A percentile compares a stretch with the other conserved stretches of the same genome.
These are phyloP conservation scores for Ophiosphaerella korrae DNA, from an alignment of 2,329 filamentous ascomycete genomes.

Conservation along the genomic window DNA sequence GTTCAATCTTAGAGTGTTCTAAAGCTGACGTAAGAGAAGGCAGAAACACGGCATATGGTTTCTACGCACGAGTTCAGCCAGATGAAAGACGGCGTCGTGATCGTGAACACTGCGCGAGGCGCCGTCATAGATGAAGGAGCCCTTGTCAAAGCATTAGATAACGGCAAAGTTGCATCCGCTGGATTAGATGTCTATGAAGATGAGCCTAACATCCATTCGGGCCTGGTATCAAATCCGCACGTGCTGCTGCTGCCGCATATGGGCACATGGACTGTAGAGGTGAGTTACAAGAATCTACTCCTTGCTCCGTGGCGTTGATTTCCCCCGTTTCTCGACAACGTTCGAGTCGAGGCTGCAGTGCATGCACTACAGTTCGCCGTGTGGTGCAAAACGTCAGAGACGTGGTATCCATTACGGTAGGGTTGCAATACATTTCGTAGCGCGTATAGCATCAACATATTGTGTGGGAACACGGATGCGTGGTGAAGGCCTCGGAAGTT, in stretches of 20 bases:
- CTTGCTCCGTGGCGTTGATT: neutral
- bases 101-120: constrained; percentile 83
- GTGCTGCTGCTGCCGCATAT: constrained; percentile 82
- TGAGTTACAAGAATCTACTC: constrained; percentile 14
- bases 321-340: neutral
- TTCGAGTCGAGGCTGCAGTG: neutral
- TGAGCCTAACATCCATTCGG: constrained; percentile 76
- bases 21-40: constrained; percentile 31
- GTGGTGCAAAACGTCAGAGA: neutral
- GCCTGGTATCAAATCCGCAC: constrained; percentile 70
- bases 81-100: constrained; percentile 78
- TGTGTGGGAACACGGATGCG: constrained; percentile 8
- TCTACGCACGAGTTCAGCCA: constrained; percentile 70
- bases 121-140: constrained; percentile 83
- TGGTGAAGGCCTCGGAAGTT: neutral
- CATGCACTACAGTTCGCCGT: neutral
- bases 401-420: neutral
- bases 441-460: constrained; percentile 1
- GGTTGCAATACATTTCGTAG: constrained; percentile 2
- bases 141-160: constrained; percentile 73
- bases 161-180: constrained; percentile 70
- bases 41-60: constrained; percentile 76
- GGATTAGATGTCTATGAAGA: constrained; percentile 85
- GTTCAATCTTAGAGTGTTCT: neutral
- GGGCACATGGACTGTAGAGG: constrained; percentile 80